Evolutionary conservation across 1,284 basidiomycete species (phyloP).

Genomic region (Laetiporus sulphureus): DNA sequence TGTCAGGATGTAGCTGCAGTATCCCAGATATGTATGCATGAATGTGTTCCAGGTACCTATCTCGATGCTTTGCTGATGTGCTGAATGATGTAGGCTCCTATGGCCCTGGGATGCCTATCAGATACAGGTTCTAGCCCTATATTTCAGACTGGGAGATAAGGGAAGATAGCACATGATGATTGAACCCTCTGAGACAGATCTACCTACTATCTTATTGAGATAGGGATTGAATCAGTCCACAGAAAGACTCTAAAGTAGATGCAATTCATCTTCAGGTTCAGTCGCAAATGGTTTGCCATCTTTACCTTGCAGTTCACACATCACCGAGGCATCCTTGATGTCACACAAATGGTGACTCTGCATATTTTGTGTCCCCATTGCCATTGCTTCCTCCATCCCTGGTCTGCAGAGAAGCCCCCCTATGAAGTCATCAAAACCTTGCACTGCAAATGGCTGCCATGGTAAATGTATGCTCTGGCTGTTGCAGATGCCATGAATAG

Average conservation of each 20-base stretch:
- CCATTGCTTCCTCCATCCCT: not conserved
- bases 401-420: not conserved
- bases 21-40: too few relatives aligned
- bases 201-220: not conserved
- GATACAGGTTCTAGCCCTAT: conserved; percentile 24
- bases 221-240: not conserved
- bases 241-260: not conserved
- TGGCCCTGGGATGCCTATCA: conserved; percentile 30
- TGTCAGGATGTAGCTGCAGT: too few relatives aligned
- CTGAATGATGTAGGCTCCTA: too few relatives aligned
- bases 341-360: not conserved
- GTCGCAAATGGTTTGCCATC: not conserved
- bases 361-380: not conserved
- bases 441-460: too few relatives aligned
- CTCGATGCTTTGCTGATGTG: too few relatives aligned
- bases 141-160: conserved; percentile 22
- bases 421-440: not conserved
- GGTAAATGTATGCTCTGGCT: too few relatives aligned
- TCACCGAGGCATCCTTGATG: not conserved
- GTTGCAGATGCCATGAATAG: too few relatives aligned
- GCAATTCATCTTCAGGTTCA: not conserved
- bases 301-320: not conserved
- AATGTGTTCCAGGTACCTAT: too few relatives aligned
- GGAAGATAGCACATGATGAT: conserved; percentile 22
- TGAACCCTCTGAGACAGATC: not conserved